Percentiles rank a stretch among this genome's conserved stretches.
These are phyloP conservation scores for Tricholoma matsutake DNA, from an alignment of 768 basidiomycete species.

Conservation along the genomic window DNA sequence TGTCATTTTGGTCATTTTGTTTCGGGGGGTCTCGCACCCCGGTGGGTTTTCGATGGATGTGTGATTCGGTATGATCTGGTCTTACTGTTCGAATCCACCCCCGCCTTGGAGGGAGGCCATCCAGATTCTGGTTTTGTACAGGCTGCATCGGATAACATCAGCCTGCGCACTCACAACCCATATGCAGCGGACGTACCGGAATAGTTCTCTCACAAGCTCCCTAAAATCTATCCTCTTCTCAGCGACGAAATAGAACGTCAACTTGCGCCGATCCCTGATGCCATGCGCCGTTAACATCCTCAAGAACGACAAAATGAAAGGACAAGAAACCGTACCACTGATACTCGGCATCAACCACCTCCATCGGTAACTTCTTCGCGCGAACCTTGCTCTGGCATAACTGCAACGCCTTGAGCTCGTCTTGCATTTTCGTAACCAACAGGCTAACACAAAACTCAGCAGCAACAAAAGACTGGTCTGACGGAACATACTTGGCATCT, in stretches of 20 bases:
- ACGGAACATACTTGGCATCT: conserved; percentile 64
- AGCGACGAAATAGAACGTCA: conserved; percentile 97
- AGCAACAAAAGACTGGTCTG: not conserved
- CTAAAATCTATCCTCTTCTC: conserved; percentile 96
- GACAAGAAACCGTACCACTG: conserved; percentile 68
- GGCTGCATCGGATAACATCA: conserved; percentile 33
- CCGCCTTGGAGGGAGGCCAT: conserved; percentile 79
- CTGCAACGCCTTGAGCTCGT: conserved; percentile 89
- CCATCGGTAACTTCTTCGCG: conserved; percentile 96
- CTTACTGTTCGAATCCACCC: conserved; percentile 36
- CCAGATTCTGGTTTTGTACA: conserved; percentile 96
- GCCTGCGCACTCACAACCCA: not conserved
- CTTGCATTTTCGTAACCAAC: conserved; percentile 78
- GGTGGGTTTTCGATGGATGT: not conserved
- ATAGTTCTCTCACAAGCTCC: conserved; percentile 92
- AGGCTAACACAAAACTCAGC: conserved; percentile 41
- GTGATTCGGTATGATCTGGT: not conserved
- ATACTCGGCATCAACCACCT: conserved; percentile 97
- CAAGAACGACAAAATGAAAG: not conserved
- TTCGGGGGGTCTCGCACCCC: conserved; percentile 10
- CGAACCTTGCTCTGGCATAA: conserved; percentile 89
- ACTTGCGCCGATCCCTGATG: conserved; percentile 90
- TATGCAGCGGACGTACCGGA: conserved; percentile 54
- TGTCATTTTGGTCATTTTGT: not conserved
- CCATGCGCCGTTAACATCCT: not conserved